Evolutionary conservation across 2,329 filamentous ascomycete genomes (phyloP).

Genomic region (Aspergillus fructus): DNA sequence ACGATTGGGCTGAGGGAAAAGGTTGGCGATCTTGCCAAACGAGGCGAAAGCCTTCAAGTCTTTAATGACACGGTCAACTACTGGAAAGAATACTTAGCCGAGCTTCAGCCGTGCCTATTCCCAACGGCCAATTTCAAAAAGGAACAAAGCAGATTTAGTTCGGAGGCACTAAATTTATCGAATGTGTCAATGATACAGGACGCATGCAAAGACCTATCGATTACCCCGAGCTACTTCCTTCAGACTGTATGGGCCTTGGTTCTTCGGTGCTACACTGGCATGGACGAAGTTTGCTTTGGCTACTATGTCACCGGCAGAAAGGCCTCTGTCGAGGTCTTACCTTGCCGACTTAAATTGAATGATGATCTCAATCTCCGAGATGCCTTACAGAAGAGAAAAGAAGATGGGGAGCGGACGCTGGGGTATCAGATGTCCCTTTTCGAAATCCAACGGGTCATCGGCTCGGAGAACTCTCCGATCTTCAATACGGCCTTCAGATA

Average conservation of each 20-base stretch:
- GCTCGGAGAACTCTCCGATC: constrained; percentile 21
- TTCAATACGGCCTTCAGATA: constrained; percentile 35
- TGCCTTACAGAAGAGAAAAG: constrained; percentile 21
- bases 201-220: constrained; percentile 21
- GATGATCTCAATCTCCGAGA: constrained; percentile 25
- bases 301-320: constrained; percentile 34
- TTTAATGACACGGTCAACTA: constrained; percentile 38
- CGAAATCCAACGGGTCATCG: constrained; percentile 27
- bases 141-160: constrained; percentile 5
- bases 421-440: constrained; percentile 23
- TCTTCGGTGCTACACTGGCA: constrained; percentile 43
- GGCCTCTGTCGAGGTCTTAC: constrained; percentile 21
- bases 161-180: constrained; percentile 20
- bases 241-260: constrained; percentile 48
- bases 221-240: constrained; percentile 29
- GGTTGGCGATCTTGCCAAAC: constrained; percentile 20
- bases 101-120: constrained; percentile 49
- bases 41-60: constrained; percentile 21
- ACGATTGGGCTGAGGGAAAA: constrained; percentile 15
- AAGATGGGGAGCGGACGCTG: constrained; percentile 18
- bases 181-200: constrained; percentile 22
- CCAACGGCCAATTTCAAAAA: constrained; percentile 28
- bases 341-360: constrained; percentile 26
- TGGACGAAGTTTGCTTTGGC: constrained; percentile 48
- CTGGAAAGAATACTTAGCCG: constrained; percentile 48